Base-by-base conservation (phyloP, 257 asterid species). In the Gentiana straminea region DNA sequence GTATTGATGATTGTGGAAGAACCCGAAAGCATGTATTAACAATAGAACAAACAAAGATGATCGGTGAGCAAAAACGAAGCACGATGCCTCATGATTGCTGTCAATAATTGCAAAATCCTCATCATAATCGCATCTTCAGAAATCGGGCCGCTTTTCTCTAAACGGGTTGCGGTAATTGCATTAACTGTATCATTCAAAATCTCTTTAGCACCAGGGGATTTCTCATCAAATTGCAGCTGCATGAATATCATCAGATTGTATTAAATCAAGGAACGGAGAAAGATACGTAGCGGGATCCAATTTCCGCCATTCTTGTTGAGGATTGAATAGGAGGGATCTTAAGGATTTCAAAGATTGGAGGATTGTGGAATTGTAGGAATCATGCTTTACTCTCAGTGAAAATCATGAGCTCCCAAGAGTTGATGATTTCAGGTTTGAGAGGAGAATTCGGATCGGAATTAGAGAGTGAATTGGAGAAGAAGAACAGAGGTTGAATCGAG, bases 1-100 rank as follows among this genome's bases (percentile, higher is more conserved):
- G 79, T 33, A 50, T 62, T 1, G 88, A 81, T 2, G 95, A 81
- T 63, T 85, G 97, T 13, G 84, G 97, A 49, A 87, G 92, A 7
- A 89, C 89, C 71, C 85, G 98, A 65, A 91, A 91, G 51, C 96
- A 91, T 1, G 95, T 81, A 70, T 87, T 91, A 8, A 91, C 94
- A 1, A 84, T 71, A 1, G 95, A 79, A 82, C 98, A 84, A 9
- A 77, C 84, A 1, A 88, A 88, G 67, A 8, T 79, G 79, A 61
- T 91, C 96, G 0, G 90, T 79, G n/a, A 91, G 94, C 64, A 85
- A 52, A 13, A 68, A 43, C 1, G 95, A 85, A 13, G 93, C 75
- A 11, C 58, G 69, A n/a, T 87, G 98, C 44, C 75, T 68, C 93
- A 91, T 81, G 35, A 91, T 66, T 0, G 89, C 84, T 0, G 89